Percentiles rank a stretch among this genome's conserved stretches.
Evolutionary conservation across 2,329 filamentous ascomycete species (phyloP).

Genomic region (Hymenotorrendiella dingleyae): DNA sequence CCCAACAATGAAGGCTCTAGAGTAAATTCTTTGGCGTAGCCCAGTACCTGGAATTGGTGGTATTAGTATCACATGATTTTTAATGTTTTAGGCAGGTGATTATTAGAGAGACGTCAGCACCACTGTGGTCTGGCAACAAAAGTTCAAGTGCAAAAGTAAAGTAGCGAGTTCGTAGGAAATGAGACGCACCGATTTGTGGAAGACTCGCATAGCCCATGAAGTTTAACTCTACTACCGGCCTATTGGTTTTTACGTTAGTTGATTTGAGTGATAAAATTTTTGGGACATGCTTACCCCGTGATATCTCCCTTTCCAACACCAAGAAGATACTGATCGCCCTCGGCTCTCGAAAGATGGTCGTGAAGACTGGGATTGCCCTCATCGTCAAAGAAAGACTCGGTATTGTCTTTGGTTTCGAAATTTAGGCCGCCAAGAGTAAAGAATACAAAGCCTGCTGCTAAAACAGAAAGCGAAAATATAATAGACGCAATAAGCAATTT

Average conservation of each 20-base stretch:
- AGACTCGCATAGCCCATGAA: slow-evolving; percentile 87
- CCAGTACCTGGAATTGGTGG: slow-evolving; percentile 57
- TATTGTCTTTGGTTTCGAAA: not conserved
- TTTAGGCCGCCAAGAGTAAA: not conserved
- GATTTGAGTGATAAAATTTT: not conserved
- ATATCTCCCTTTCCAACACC: slow-evolving; percentile 69
- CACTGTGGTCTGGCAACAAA: no score
- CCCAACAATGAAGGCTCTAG: slow-evolving; percentile 80
- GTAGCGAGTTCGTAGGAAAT: not conserved
- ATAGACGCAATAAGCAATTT: slow-evolving; percentile 4
- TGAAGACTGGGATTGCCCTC: slow-evolving; percentile 2
- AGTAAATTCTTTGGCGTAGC: slow-evolving; percentile 82
- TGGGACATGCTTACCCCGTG: slow-evolving; percentile 43
- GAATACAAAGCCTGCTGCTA: not conserved
- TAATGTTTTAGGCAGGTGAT: no score
- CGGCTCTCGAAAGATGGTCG: slow-evolving; percentile 14
- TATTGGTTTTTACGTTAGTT: slow-evolving; percentile 9
- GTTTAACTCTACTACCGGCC: slow-evolving; percentile 81
- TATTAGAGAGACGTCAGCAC: no score
- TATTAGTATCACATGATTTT: no score
- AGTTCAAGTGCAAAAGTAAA: no score
- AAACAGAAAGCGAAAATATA: slow-evolving; percentile 1
- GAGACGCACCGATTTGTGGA: slow-evolving; percentile 54
- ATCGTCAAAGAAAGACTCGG: not conserved
- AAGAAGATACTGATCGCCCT: slow-evolving; percentile 46